Evolutionary conservation across 2,329 filamentous ascomycete species (phyloP).

Genomic region (Lanzia echinophila): DNA sequence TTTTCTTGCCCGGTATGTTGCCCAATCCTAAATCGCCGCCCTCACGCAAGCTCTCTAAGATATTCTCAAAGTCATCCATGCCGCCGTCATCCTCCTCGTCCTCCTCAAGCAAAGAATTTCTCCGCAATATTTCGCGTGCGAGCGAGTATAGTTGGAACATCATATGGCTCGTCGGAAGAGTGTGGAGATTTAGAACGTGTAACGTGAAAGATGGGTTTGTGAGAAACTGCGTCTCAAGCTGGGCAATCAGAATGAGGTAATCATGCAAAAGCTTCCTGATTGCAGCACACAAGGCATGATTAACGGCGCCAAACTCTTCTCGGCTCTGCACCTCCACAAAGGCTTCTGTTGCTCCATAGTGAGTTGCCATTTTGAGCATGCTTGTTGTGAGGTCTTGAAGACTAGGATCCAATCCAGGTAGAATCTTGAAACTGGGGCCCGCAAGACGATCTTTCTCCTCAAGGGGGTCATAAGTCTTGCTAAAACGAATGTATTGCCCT

Average conservation of each 20-base stretch:
- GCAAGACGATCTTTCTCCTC: conserved; percentile 82
- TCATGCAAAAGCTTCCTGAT: conserved; percentile 88
- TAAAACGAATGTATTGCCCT: conserved; percentile 91
- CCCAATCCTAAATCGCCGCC: conserved; percentile 75
- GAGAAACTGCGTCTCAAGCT: conserved; percentile 87
- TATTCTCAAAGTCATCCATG: conserved; percentile 81
- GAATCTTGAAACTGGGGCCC: conserved; percentile 73
- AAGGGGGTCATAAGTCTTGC: conserved; percentile 71
- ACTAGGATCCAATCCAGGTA: conserved; percentile 82
- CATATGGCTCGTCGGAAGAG: conserved; percentile 83
- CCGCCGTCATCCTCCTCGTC: conserved; percentile 56
- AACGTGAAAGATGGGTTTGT: conserved; percentile 86
- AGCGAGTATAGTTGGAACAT: conserved; percentile 84
- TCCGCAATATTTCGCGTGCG: conserved; percentile 78
- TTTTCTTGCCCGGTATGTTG: conserved; percentile 77
- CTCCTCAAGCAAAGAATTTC: conserved; percentile 81
- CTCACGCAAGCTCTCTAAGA: conserved; percentile 81
- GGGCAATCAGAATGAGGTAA: conserved; percentile 85
- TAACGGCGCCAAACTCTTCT: conserved; percentile 89
- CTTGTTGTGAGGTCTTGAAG: conserved; percentile 78
- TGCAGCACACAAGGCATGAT: conserved; percentile 92
- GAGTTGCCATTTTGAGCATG: conserved; percentile 90
- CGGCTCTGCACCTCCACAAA: conserved; percentile 93
- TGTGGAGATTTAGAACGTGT: conserved; percentile 88
- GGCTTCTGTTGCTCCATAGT: conserved; percentile 84